Conservation (phyloP, 768 basidiomycete species). For the Xerocomus spinulosus region DNA sequence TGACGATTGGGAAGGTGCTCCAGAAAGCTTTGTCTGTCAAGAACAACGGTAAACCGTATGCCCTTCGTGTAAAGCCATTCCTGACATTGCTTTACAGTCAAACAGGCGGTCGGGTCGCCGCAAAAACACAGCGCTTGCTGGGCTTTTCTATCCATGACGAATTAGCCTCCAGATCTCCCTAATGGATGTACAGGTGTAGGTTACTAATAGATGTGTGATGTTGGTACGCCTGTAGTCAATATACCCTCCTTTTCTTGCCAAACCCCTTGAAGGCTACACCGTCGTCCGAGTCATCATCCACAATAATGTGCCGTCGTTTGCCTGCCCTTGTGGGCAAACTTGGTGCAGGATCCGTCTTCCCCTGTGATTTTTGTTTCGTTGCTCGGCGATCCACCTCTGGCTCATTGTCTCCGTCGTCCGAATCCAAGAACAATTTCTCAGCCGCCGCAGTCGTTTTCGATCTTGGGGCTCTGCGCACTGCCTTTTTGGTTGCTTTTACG, state of each 20-base stretch:
- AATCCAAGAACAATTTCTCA: conserved; percentile 49
- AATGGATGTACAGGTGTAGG: neutral
- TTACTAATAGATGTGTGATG: neutral
- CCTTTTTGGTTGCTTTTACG: conserved; percentile 12
- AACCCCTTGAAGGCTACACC: conserved; percentile 69
- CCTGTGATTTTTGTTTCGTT: neutral
- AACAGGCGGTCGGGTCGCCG: conserved; percentile 85
- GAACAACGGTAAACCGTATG: conserved; percentile 65
- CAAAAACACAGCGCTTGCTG: conserved; percentile 81
- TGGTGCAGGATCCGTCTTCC: conserved; percentile 4
- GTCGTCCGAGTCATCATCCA: conserved; percentile 69
- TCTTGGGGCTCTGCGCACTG: conserved; percentile 21
- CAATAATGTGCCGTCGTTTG: conserved; percentile 36
- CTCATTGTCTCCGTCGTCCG: conserved; percentile 38
- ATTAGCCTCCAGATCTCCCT: conserved; percentile 31
- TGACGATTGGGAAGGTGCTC: conserved; percentile 95
- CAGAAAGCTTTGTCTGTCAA: conserved; percentile 97
- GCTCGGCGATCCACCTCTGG: neutral
- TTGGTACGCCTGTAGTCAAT: neutral
- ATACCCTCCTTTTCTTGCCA: conserved; percentile 28
- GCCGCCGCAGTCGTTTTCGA: conserved; percentile 23
- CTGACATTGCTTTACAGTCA: conserved; percentile 40
- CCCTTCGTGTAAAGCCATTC: neutral
- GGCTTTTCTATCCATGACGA: conserved; percentile 82
- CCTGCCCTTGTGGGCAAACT: conserved; percentile 9